These are phyloP conservation scores for Phytophthora pisi DNA, from an alignment of 352 stramenopile species.

Conservation along the genomic window DNA sequence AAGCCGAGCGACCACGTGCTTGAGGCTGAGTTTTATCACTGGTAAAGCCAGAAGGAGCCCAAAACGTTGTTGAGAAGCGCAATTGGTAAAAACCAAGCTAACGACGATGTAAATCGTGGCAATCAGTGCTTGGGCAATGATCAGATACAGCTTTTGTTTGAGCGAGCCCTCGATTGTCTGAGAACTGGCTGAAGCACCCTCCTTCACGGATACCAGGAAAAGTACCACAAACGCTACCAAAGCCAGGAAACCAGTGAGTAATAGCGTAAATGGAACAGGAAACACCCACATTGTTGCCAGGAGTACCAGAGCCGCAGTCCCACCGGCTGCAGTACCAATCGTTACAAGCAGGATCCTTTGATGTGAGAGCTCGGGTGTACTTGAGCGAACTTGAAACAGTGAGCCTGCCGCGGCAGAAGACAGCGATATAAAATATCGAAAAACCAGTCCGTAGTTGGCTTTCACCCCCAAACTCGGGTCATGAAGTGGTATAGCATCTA, in stretches of 20 bases:
- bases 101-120: not conserved
- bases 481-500: not conserved
- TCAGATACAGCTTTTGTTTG: constrained; percentile 1
- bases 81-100: not conserved
- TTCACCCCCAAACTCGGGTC: not conserved
- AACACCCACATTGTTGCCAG: constrained; percentile 2
- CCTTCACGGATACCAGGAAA: not conserved
- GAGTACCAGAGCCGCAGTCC: not conserved
- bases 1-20: constrained; percentile 4
- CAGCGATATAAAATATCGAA: not conserved
- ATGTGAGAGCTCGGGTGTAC: not conserved
- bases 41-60: not conserved
- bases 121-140: not conserved
- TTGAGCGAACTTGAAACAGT: constrained; percentile 5
- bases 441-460: not conserved
- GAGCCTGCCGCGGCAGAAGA: not conserved
- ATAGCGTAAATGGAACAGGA: constrained; percentile 1
- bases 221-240: not conserved
- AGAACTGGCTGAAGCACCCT: not conserved
- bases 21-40: constrained; percentile 3
- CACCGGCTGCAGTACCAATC: not conserved
- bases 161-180: not conserved
- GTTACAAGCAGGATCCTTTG: not conserved
- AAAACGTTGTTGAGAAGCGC: not conserved
- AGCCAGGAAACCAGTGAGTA: not conserved